phyloP scores from a whole-genome alignment of 176 grass and related monocot species.

The Guadua angustifolia region DNA sequence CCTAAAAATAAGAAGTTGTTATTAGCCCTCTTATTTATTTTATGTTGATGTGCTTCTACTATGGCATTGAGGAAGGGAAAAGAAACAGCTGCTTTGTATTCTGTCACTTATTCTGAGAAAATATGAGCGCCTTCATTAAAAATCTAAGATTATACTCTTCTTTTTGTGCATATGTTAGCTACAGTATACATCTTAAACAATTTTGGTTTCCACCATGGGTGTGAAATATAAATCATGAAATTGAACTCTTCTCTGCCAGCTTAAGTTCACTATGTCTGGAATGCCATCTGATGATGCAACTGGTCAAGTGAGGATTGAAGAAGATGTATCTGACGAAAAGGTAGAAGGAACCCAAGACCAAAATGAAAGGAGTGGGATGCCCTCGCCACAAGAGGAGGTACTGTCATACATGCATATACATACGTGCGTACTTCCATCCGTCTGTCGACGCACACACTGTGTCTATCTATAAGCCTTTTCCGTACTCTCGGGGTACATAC shows the following conservation, averaged over 20 bases:
- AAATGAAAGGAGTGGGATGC: slow-evolving; percentile 52
- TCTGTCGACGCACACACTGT: no score
- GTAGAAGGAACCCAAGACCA: slow-evolving; percentile 56
- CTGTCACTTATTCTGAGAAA: not conserved
- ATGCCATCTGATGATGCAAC: slow-evolving; percentile 51
- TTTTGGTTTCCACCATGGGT: not conserved
- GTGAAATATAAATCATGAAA: slow-evolving; percentile 9
- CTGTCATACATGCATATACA: no score
- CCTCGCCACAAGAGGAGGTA: slow-evolving; percentile 68
- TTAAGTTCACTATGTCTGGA: slow-evolving; percentile 56
- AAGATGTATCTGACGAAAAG: slow-evolving; percentile 41
- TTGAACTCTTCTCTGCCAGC: slow-evolving; percentile 35
- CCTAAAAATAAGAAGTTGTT: not conserved
- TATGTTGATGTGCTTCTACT: not conserved
- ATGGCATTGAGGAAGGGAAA: slow-evolving; percentile 17
- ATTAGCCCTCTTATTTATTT: not conserved
- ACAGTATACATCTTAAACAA: not conserved
- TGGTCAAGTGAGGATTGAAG: slow-evolving; percentile 44
- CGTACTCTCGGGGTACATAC: no score
- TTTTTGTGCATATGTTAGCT: not conserved
- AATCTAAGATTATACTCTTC: not conserved
- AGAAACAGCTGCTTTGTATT: not conserved
- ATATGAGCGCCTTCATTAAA: not conserved
- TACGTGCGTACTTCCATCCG: no score
- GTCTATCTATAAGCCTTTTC: no score